phyloP scores from a whole-genome alignment of 148 eudicot genomes.

The Heliamphora exappendiculata region DNA sequence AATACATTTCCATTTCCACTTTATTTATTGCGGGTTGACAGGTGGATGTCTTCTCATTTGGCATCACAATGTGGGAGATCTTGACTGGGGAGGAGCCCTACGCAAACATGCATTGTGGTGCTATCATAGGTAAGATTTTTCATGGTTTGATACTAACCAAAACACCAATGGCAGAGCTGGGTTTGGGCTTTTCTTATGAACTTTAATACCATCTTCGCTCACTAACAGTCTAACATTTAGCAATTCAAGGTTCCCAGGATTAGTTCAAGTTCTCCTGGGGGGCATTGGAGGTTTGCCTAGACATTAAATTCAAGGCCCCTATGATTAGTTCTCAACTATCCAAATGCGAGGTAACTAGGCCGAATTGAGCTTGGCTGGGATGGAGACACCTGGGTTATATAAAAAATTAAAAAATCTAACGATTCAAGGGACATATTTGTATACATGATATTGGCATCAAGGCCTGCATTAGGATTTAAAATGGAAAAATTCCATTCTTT shows the following conservation, averaged over 20 bases:
- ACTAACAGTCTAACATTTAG: not conserved
- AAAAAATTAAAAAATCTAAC: not conserved
- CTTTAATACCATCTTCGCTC: not conserved
- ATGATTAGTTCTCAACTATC: too few relatives aligned
- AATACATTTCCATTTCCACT: not conserved
- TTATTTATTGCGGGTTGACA: slow-evolving; percentile 21
- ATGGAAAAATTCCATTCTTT: not conserved
- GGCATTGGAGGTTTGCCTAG: too few relatives aligned
- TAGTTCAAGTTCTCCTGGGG: too few relatives aligned
- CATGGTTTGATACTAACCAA: not conserved
- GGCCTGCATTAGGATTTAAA: not conserved
- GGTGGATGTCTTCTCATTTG: slow-evolving; percentile 98
- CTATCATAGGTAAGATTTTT: slow-evolving; percentile 69
- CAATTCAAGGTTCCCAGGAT: too few relatives aligned
- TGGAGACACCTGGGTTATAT: too few relatives aligned
- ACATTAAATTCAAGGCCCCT: too few relatives aligned
- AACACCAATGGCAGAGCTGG: not conserved
- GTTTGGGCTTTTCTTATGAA: not conserved
- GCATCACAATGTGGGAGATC: slow-evolving; percentile 94
- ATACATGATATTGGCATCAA: not conserved
- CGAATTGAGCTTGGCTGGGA: too few relatives aligned
- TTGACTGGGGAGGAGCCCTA: slow-evolving; percentile 95
- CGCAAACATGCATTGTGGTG: slow-evolving; percentile 93
- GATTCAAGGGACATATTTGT: not conserved
- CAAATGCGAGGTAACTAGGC: too few relatives aligned